Evolutionary conservation across 352 stramenopile species (phyloP), one percentile per base, ranked within the genome.

Genomic region (Pythium aristosporum): DNA sequence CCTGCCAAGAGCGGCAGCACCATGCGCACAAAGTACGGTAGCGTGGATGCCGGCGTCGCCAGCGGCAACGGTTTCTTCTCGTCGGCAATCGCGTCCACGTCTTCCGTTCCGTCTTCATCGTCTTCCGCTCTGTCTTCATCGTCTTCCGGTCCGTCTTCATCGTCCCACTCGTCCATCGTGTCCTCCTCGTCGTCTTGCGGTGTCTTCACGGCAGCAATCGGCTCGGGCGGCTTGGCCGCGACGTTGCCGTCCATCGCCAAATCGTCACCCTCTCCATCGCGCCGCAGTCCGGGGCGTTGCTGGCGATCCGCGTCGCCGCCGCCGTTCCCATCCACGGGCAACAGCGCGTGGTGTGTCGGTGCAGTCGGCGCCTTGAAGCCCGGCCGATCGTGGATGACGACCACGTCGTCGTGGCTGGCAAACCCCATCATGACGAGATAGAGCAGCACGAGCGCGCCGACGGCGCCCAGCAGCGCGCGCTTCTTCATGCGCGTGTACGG

Each of bases 1-100:
- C 87, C 87, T 2, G 85, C 82, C 28, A 94, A 57, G 42, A 94
- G 61, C 43, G 87, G 87, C 46, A 94, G 65, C 42, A 96, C 39
- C 49, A 91, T 61, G 13, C 83, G 77, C 55, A 91, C 53, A 41
- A 89, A 46, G 34, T 86, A 69, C 55, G 85, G 79, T 21, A 75
- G 73, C 32, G 65, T n/a, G 5, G 61, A 71, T 12, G 48, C 57
- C 5, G 39, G 57, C n/a, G 47, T 52, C 18, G 47, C 8, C 6
- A 52, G 50, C 18, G 41, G 18, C 34, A 43, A 13, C 3, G 52
- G 39, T 18, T 42, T 44, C 4, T 52, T 42, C 25, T 6, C 43
- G 51, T n/a, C 39, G 2, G 37, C 60, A 13, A 39, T 18, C 2
- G 36, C 39, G 1, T 13, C 43, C 3, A 11, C 61, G 8, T 49